Percentiles rank a stretch among this genome's conserved stretches.
These are phyloP conservation scores for Bertia moriformis DNA, from an alignment of 2,329 filamentous ascomycete genomes.

Conservation along the genomic window DNA sequence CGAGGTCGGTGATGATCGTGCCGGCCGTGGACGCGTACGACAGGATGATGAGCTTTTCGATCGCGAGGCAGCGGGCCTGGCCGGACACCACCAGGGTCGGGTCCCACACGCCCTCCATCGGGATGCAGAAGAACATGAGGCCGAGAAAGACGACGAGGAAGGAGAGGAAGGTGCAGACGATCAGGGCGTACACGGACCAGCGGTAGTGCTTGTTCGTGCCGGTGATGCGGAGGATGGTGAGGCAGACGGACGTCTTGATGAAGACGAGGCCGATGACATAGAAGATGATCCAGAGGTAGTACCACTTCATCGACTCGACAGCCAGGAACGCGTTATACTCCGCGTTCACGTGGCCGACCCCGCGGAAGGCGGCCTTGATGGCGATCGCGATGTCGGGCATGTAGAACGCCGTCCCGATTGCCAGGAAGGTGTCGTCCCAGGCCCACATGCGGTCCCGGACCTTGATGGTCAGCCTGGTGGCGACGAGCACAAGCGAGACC, in stretches of 20 bases:
- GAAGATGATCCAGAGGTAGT: not conserved
- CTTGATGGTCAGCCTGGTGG: not conserved
- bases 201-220: not conserved
- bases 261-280: not conserved
- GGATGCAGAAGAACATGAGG: not conserved
- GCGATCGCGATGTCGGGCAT: slow-evolving; percentile 5
- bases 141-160: not conserved
- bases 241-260: not conserved
- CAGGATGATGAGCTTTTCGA: not conserved
- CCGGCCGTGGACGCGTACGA: not conserved
- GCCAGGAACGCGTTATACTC: not conserved
- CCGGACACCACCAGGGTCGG: not conserved
- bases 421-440: slow-evolving; percentile 7
- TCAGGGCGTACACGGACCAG: not conserved
- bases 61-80: not conserved
- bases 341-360: not conserved
- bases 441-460: not conserved
- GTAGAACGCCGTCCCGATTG: slow-evolving; percentile 6
- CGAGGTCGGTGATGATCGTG: not conserved
- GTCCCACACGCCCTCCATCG: not conserved
- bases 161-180: not conserved
- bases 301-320: not conserved
- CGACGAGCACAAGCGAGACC: not conserved
- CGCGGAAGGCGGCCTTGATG: not conserved
- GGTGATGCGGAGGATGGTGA: not conserved